Evolutionary conservation across 208 protist genomes (phyloP), one percentile per base, ranked within the genome.

Genomic region (Trypanosoma avium): DNA sequence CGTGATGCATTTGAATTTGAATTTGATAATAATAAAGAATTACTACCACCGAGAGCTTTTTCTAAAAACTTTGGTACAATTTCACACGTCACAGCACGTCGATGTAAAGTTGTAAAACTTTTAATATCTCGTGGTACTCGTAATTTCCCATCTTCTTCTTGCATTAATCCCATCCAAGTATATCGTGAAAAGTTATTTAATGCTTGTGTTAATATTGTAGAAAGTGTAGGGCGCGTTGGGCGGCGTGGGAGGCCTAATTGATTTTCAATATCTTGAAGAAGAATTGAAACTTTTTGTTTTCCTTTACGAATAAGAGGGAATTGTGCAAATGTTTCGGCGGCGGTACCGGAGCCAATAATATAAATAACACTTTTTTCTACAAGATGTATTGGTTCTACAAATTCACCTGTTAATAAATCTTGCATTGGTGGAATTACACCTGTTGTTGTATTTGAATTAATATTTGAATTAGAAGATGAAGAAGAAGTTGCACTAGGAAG

Each of bases 141-240:
- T 58, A 75, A 62, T 65, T 78, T 66, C 19, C 82, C 82, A n/a
- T 73, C 79, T 67, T 95, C 86, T 43, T 67, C 77, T 69, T 82
- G 73, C 86, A 95, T 90, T 27, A 95, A 70, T 2, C 81, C 77
- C 74, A 93, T 88, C 86, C 90, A 95, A 48, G 90, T 95, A 43
- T 86, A 74, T 52, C 90, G 90, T 17, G 86, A 92, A 70, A 95
- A 95, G 55, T 61, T 55, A 70, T 95, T 82, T 33, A 95, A 56
- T 9, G 90, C 86, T 27, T 86, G 76, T 30, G 77, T 80, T 5
- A 95, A 73, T 46, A 77, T 79, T 27, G 70, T 63, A 19, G 90
- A 93, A n/a, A 95, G 62, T 26, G 78, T 85, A 19, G 73, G 56
- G 13, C 84, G 83, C 33, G 84, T 78, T 19, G 66, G 68, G 19